Evolutionary conservation across 371 early-diverging fungal genomes (phyloP), one percentile per base, ranked within the genome.

Genomic region (Mortierella sp.): DNA sequence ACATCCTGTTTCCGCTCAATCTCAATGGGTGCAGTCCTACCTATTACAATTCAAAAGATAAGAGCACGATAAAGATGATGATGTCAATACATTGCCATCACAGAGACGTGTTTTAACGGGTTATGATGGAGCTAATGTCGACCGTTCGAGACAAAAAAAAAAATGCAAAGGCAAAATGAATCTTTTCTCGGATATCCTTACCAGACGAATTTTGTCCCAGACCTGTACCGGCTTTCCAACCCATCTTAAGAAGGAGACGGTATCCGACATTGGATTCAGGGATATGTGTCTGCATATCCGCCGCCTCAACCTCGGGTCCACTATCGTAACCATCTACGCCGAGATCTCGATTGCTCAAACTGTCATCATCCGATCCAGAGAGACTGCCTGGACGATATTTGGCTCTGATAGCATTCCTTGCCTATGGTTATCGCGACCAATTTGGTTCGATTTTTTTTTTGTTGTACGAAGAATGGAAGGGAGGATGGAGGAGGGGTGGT

Each of bases 181-280:
- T n/a, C 37, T 2, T 14, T 4, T 34, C 37, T 34, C 37, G n/a
- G n/a, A n/a, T n/a, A n/a, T n/a, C n/a, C 37, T 32, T 58, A 60
- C 67, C 71, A 14, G 56, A 42, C 24, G 81, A 87, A 86, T 81
- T 85, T 70, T 48, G 59, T 19, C 92, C 92, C 0, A 92, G 73
- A 61, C 93, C 93, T 63, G 80, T 81, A 6, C 93, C 93, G 11
- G 61, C 56, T 42, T 70, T 79, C 94, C 94, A 94, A 6, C 94
- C 94, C 89, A 92, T 87, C 61, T 87, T 88, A 53, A 83, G 70
- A 23, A 90, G 56, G 21, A 92, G 65, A 57, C 78, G 56, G 69
- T 83, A 90, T 2, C 92, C 92, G n/a, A 84, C 52, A 64, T 92
- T 92, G 48, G 66, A 54, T 8, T 64, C 73, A 8, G 89, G 83